A percentile compares a stretch with the other conserved stretches of the same genome.
Evolutionary conservation across 768 basidiomycete genomes (phyloP).

Genomic region (Leccinum subgranulosum): DNA sequence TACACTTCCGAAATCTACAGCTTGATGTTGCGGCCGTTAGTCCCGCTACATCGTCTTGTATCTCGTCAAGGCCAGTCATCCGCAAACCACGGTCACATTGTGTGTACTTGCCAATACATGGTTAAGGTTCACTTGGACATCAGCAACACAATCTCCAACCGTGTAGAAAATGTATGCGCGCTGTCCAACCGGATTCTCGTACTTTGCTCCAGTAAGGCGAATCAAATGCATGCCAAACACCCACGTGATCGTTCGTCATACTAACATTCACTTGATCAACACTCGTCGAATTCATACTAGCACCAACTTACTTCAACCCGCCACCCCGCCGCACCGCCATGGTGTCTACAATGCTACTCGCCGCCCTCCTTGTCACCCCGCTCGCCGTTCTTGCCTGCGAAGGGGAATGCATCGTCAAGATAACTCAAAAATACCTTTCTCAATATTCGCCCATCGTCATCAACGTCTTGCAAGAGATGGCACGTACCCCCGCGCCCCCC

Average conservation of each 20-base stretch:
- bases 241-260: slow-evolving; percentile 19
- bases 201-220: neutral
- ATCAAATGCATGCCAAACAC: slow-evolving; percentile 6
- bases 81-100: neutral
- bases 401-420: slow-evolving; percentile 61
- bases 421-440: slow-evolving; percentile 52
- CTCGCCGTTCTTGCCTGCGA: slow-evolving; percentile 57
- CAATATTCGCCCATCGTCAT: slow-evolving; percentile 48
- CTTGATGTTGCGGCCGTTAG: slow-evolving; percentile 5
- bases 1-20: neutral
- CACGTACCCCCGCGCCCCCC: slow-evolving; percentile 26
- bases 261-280: neutral
- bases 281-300: neutral
- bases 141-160: neutral
- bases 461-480: slow-evolving; percentile 39
- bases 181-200: neutral
- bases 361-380: slow-evolving; percentile 31
- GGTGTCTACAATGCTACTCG: slow-evolving; percentile 18
- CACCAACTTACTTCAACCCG: neutral
- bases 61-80: neutral
- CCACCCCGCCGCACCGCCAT: slow-evolving; percentile 15
- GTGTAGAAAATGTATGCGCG: neutral
- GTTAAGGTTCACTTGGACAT: neutral
- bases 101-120: neutral
- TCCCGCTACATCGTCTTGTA: neutral